Base-by-base conservation (phyloP, 2,329 filamentous ascomycete species). In the Fusarium sulawesiense region DNA sequence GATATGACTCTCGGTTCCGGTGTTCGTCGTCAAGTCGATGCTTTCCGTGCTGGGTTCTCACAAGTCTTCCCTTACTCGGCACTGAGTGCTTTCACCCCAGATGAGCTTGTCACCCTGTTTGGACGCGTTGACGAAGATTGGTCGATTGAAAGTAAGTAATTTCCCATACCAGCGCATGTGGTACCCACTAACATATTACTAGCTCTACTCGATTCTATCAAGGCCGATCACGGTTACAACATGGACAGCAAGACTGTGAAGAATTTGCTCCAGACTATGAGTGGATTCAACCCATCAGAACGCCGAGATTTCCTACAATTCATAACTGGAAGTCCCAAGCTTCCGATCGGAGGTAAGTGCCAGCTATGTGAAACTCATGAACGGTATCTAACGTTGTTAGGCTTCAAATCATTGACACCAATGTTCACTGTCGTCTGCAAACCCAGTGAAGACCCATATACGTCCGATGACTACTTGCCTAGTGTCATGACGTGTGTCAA, bases 401-500 rank as follows among this genome's bases (percentile, higher is more conserved):
- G 96, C 64, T 99, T 99, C 88, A 97, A 97, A 83, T 93, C 91
- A 79, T 88, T 99, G 67, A 98, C 94, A 4, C 96, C 96, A 21
- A 98, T 98, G 91, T 98, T 99, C 79, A 99, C 96, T 5, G 96
- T 99, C 68, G 96, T 99, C 45, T 98, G 96, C 86, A 98, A 98
- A 81, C 95, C 95, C n/a, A 97, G 93, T 80, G 96, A 99, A 78
- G 90, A 93, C 18, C 96, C 96, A 3, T 96, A 94, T 79, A 92
- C 91, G 6, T 95, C 95, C 7, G 96, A 99, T 77, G 96, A 99
- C 82, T 99, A 98, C 76, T 87, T 99, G n/a, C 96, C 97, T 14
- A 98, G 94, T 78, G 97, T 99, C 79, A 99, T 99, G 97, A 99
- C 97, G 13, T 99, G 97, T 79, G 96, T 97, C 81, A 99, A 99